Evolutionary conservation across 345 rosid species (phyloP).

Genomic region (Syzygium aromaticum): DNA sequence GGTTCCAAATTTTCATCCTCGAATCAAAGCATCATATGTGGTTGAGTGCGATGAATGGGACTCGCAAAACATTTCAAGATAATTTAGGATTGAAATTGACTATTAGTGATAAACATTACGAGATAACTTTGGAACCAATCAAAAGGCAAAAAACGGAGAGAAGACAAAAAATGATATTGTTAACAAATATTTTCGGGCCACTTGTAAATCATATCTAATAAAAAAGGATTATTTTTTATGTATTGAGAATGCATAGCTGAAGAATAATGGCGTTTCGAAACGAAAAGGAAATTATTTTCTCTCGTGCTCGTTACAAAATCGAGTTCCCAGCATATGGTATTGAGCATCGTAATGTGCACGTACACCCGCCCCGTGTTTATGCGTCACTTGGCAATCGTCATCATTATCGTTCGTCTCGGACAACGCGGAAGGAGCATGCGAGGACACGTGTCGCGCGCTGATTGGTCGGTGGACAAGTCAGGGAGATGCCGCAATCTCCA

Average conservation of each 20-base stretch:
- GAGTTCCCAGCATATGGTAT: not conserved
- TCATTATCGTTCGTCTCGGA: not conserved
- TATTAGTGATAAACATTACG: not conserved
- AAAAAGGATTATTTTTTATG: not conserved
- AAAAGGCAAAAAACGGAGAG: no score
- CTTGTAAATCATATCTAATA: not conserved
- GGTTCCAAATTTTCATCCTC: no score
- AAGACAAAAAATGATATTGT: rapidly evolving
- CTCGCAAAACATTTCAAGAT: no score
- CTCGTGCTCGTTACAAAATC: no score
- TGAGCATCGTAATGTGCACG: not conserved
- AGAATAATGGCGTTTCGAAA: not conserved
- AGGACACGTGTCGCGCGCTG: not conserved
- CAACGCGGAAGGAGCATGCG: not conserved
- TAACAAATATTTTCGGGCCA: not conserved
- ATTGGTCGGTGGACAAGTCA: not conserved
- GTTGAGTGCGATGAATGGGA: no score
- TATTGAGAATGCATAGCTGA: not conserved
- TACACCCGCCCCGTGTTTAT: not conserved
- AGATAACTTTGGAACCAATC: no score
- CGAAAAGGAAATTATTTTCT: not conserved
- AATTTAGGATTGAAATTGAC: no score
- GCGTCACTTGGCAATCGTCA: not conserved
- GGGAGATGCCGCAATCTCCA: not conserved
- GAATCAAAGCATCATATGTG: no score